Percentiles rank a stretch among this genome's conserved stretches.
Conservation (phyloP, 2,329 filamentous ascomycete genomes). For the Colletotrichum graminicola region DNA sequence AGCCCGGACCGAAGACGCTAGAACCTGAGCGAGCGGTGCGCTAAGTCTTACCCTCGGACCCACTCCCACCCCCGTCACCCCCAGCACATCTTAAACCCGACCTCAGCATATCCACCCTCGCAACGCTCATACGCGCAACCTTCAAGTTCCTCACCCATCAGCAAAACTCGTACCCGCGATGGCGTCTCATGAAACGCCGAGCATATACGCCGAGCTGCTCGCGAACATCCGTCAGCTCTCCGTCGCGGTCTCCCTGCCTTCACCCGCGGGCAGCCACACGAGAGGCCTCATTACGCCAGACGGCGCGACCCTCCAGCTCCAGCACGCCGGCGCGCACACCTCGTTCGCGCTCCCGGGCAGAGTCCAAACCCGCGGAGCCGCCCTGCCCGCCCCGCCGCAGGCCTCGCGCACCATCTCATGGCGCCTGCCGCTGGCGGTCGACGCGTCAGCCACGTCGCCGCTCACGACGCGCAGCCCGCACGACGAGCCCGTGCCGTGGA, state of each 20-base stretch:
- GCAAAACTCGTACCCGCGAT: conserved; percentile 7
- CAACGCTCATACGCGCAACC: not conserved
- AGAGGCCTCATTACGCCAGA: conserved; percentile 58
- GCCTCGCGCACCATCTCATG: conserved; percentile 56
- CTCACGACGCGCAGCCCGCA: conserved; percentile 34
- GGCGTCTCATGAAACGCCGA: conserved; percentile 20
- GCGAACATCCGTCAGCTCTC: conserved; percentile 75
- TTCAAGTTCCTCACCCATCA: not conserved
- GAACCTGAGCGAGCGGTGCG: not conserved
- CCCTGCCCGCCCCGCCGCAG: conserved; percentile 54
- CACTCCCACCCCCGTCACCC: not conserved
- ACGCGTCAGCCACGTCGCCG: conserved; percentile 42
- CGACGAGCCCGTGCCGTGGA: conserved; percentile 65
- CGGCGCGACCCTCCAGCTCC: conserved; percentile 60
- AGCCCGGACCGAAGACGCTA: not conserved
- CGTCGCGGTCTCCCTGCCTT: conserved; percentile 64
- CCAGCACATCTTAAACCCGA: conserved; percentile 16
- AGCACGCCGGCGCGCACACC: conserved; percentile 57
- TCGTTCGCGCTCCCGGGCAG: conserved; percentile 58
- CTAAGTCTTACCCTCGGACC: not conserved
- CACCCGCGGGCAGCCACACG: conserved; percentile 58
- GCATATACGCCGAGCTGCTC: conserved; percentile 74
- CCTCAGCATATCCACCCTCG: conserved; percentile 14
- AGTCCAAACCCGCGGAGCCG: conserved; percentile 47
- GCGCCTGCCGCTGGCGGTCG: conserved; percentile 61